Evolutionary conservation across 345 rosid genomes (phyloP), one percentile per base, ranked within the genome.

Genomic region (Pseudoturritis turrita): DNA sequence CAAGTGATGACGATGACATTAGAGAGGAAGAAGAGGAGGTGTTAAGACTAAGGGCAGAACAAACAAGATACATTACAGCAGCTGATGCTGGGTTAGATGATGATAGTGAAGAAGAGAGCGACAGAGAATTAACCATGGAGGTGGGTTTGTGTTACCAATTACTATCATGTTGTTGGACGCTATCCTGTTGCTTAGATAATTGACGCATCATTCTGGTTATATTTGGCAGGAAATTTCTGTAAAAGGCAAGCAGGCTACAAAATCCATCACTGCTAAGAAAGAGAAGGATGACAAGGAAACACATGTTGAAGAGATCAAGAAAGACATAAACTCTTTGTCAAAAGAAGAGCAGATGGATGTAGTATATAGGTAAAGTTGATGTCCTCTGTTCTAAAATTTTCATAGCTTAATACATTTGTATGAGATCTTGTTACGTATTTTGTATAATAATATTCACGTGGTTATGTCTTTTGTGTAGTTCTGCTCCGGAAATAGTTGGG

Each of bases 401-500:
- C 72, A 50, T 35, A 10, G 29, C 22, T 29, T 40, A 10, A 23
- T 66, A 37, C 28, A 37, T 61, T 17, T 75, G 25, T 41, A 2
- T 47, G 11, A 43, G 56, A 22, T 58, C 11, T n/a, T 49, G 31
- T 25, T 43, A 44, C 31, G 0, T 52, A 1, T 55, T 50, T 26
- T 60, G 28, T 54, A n/a, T 10, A 52, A 4, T 35, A 69, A 13
- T 45, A 44, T 64, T 61, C 37, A 47, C 12, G 23, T 46, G 44
- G 55, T 15, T 52, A 19, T 76, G 52, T 69, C 13, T 68, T 43
- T 44, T 5, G 18, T 73, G 4, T 89, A 94, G 99, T 75, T 85
- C 96, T 82, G 97, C 96, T 37, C 99, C 99, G 55, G 99, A 94
- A 67, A 77, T 94, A 61, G 86, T 91, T 63, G 92, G 96, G 71